Conservation (phyloP, 2,329 filamentous ascomycete genomes). For the Septoria petroselini region DNA sequence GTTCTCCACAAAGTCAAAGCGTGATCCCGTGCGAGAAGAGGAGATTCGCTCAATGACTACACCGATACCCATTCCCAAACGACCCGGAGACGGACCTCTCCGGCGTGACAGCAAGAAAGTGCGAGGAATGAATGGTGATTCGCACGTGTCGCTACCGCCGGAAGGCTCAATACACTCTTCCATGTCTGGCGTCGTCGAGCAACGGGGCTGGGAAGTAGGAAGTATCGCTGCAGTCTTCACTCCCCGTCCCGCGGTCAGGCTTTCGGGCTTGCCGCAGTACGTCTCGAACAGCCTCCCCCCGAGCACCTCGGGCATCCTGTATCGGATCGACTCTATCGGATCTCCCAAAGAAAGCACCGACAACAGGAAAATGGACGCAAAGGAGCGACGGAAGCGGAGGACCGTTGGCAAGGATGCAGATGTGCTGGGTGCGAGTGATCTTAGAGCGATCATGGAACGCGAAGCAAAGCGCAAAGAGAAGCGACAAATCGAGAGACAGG, state of each 20-base stretch:
- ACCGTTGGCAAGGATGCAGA: conserved; percentile 71
- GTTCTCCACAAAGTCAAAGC: conserved; percentile 67
- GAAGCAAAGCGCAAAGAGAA: conserved; percentile 77
- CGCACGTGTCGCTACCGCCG: conserved; percentile 71
- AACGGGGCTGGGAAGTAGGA: conserved; percentile 75
- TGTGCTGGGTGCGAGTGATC: conserved; percentile 75
- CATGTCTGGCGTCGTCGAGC: conserved; percentile 71
- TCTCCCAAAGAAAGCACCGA: conserved; percentile 12
- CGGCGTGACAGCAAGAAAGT: conserved; percentile 65
- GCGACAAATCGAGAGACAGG: conserved; percentile 65
- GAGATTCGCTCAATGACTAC: conserved; percentile 84
- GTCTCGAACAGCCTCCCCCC: conserved; percentile 39
- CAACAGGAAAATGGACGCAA: conserved; percentile 36
- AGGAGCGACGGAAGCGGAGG: conserved; percentile 51
- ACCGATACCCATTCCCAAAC: conserved; percentile 59
- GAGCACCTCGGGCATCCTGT: conserved; percentile 23
- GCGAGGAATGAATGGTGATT: conserved; percentile 59
- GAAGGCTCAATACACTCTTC: conserved; percentile 73
- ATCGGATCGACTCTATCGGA: conserved; percentile 24
- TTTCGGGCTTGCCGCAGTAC: conserved; percentile 63
- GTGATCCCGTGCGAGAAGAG: conserved; percentile 75
- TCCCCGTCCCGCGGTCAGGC: conserved; percentile 79
- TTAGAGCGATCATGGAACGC: conserved; percentile 86
- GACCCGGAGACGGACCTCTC: conserved; percentile 47
- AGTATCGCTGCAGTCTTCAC: conserved; percentile 68